Evolutionary conservation across 2,329 filamentous ascomycete genomes (phyloP), one percentile per base, ranked within the genome.

Genomic region (Aureobasidium sp.): DNA sequence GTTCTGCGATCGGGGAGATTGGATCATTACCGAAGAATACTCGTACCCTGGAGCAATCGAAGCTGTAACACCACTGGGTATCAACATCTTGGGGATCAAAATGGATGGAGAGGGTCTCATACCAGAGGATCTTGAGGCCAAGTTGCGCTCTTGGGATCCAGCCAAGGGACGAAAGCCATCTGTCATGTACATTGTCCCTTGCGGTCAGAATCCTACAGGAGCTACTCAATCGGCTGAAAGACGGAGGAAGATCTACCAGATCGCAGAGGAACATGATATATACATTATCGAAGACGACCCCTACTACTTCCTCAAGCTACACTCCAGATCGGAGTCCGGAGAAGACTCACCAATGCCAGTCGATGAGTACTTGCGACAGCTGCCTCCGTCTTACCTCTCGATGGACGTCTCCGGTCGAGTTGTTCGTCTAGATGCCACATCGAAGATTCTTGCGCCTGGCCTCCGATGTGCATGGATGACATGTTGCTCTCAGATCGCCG

Each of bases 341-440:
- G 42, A 58, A 10, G 55, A 58, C 39, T 15, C 42, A 23, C 55
- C 42, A n/a, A 32, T 58, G 42, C 42, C 55, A 5, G 42, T 58
- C 2, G 55, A 58, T 7, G 55, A 58, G 32, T 58, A 58, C 13
- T 37, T 58, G 5, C 41, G 42, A n/a, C 32, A 39, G 8, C 42
- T 58, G 42, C 55, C 55, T 29, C 48, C 64, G 1, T 75, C 73
- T 0, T 75, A 74, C 58, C 64, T 76, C 0, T 71, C 70, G 2
- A 59, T 76, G 10, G 74, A 76, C 46, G 62, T 56, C 0, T 69
- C 66, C 12, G 72, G 72, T 2, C 68, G 72, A 12, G 72, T 74
- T 2, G 41, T 74, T 5, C 68, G 72, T 1, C 61, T 74, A 5
- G 72, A 73, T 41, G 66, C 71, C 0, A 67, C 67, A 0, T 72